Evolutionary conservation across 352 stramenopile genomes (phyloP).

Genomic region (Pythium oligandrum): DNA sequence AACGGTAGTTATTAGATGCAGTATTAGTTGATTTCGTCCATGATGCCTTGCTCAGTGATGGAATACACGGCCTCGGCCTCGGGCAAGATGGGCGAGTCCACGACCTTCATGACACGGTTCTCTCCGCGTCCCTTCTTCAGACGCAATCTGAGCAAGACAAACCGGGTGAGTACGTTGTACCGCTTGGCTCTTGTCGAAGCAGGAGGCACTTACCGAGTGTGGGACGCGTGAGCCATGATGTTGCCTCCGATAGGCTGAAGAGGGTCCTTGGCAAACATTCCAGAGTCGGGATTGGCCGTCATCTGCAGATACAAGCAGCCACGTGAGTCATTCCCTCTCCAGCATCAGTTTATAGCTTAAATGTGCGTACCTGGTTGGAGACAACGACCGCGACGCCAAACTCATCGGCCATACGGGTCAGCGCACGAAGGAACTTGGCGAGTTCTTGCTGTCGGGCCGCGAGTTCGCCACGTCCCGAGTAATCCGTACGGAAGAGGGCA

Average conservation of each 20-base stretch:
- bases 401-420: conserved; percentile 97
- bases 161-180: too few relatives aligned
- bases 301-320: conserved; percentile 38
- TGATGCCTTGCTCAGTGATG: conserved; percentile 93
- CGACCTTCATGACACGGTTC: conserved; percentile 98
- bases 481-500: conserved; percentile 98
- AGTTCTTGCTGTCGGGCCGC: conserved; percentile 90
- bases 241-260: conserved; percentile 90
- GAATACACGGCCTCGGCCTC: conserved; percentile 98
- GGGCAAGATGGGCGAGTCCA: conserved; percentile 95
- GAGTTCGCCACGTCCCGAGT: conserved; percentile 96
- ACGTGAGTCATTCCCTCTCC: background rate
- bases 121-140: conserved; percentile 97
- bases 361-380: conserved; percentile 68
- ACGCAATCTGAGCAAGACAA: conserved; percentile 49
- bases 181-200: too few relatives aligned
- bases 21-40: conserved; percentile 85
- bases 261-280: conserved; percentile 89
- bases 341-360: background rate
- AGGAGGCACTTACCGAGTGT: conserved; percentile 45
- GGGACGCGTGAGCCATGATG: conserved; percentile 85
- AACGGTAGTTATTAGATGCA: too few relatives aligned
- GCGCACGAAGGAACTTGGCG: conserved; percentile 93
- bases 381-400: conserved; percentile 97
- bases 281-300: conserved; percentile 85